Conservation (phyloP, 352 stramenopile species). For the Pythium dissimile region DNA sequence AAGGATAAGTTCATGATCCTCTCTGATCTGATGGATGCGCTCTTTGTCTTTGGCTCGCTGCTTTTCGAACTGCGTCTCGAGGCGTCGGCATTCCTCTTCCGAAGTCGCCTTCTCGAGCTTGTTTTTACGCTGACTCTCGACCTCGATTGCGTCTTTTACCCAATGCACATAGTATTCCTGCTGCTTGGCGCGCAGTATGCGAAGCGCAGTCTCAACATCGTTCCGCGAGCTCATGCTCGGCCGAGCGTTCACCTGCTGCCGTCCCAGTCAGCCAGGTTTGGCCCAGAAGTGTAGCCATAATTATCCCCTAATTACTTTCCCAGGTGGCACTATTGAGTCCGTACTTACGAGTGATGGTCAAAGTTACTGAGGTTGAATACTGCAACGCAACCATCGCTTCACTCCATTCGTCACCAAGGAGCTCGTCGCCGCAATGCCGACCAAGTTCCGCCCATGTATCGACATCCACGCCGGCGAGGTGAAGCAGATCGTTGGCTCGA, state of each 20-base stretch:
- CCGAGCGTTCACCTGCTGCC: no score
- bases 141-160: slow-evolving; percentile 47
- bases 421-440: slow-evolving; percentile 28
- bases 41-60: slow-evolving; percentile 47
- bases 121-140: slow-evolving; percentile 45
- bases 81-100: slow-evolving; percentile 39
- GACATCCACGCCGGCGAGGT: slow-evolving; percentile 97
- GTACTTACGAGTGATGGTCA: slow-evolving; percentile 21
- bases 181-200: slow-evolving; percentile 23
- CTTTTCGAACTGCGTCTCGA: slow-evolving; percentile 52
- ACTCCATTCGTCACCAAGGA: slow-evolving; percentile 4
- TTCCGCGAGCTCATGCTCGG: slow-evolving; percentile 1
- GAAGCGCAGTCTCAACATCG: slow-evolving; percentile 18
- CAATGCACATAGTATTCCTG: slow-evolving; percentile 53
- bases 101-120: slow-evolving; percentile 33
- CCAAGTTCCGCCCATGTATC: slow-evolving; percentile 98
- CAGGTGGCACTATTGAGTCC: neutral
- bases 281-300: slow-evolving; percentile 13
- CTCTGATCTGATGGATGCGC: slow-evolving; percentile 51
- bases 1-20: slow-evolving; percentile 51
- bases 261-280: no score
- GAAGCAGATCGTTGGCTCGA: slow-evolving; percentile 99
- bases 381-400: slow-evolving; percentile 20
- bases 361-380: neutral
- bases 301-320: neutral